A percentile compares a stretch with the other conserved stretches of the same genome.
Conservation (phyloP, 768 basidiomycete species). For the Suillus plorans region DNA sequence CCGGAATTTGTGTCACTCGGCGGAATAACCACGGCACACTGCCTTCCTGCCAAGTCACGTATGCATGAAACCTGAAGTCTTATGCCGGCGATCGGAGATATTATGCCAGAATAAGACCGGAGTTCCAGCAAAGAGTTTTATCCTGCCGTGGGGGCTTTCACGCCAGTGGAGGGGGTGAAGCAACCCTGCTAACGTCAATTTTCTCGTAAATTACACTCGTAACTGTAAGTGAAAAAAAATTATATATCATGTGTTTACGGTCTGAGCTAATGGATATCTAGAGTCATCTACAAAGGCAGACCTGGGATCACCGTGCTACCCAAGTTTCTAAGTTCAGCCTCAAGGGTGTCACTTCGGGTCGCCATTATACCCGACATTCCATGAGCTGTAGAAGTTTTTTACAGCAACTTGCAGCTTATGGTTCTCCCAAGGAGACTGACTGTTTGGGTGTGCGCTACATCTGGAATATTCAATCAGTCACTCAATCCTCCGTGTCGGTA, state of each 20-base stretch:
- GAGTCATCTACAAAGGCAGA: not conserved
- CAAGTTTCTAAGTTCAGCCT: not conserved
- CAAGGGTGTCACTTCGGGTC: not conserved
- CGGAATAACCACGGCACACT: constrained; percentile 71
- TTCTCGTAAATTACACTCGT: not conserved
- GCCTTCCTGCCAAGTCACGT: constrained; percentile 58
- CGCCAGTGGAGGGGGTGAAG: constrained; percentile 39
- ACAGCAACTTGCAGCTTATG: not conserved
- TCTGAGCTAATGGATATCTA: not conserved
- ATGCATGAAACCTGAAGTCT: constrained; percentile 68
- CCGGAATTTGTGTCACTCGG: constrained; percentile 55
- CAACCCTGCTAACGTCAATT: not conserved
- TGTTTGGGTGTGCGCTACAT: not conserved
- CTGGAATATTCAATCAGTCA: not conserved
- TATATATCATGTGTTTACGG: not conserved
- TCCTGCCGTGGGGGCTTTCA: constrained; percentile 39
- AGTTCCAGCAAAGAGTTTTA: constrained; percentile 46
- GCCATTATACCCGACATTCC: not conserved
- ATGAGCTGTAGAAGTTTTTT: not conserved
- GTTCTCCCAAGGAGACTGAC: not conserved
- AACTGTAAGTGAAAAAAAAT: not conserved
- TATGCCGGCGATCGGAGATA: constrained; percentile 72
- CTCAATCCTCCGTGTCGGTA: not conserved
- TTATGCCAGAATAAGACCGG: constrained; percentile 56
- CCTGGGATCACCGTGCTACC: not conserved